A percentile compares a stretch with the other conserved stretches of the same genome.
Conservation (phyloP, 202 grass and related monocot species). For the Cymbopogon flexuosus region DNA sequence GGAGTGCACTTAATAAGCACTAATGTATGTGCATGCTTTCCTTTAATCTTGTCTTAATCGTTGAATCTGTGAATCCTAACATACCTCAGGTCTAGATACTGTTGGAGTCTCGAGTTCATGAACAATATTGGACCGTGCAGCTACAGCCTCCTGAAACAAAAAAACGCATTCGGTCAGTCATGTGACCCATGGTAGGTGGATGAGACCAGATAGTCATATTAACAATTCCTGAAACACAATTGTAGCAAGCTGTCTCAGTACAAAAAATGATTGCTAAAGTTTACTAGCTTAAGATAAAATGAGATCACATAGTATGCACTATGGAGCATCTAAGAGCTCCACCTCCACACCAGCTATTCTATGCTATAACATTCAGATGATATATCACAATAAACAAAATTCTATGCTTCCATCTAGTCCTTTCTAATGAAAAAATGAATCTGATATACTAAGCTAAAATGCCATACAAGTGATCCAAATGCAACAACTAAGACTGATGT, state of each 20-base stretch:
- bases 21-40: background rate
- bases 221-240: background rate
- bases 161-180: slow-evolving; percentile 14
- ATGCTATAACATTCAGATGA: background rate
- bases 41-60: background rate
- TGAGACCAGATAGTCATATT: background rate
- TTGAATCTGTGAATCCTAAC: slow-evolving; percentile 22
- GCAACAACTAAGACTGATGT: background rate
- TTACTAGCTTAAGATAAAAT: background rate
- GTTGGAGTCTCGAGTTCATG: slow-evolving; percentile 56
- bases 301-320: background rate
- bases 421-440: no score
- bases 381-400: background rate
- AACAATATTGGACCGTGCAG: slow-evolving; percentile 57
- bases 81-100: slow-evolving; percentile 48
- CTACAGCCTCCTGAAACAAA: slow-evolving; percentile 73
- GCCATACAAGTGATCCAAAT: background rate
- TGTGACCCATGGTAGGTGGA: background rate
- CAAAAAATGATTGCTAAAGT: background rate
- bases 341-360: background rate
- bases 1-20: background rate
- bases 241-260: background rate
- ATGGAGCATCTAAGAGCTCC: background rate
- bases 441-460: background rate
- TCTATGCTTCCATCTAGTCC: no score